phyloP scores from a whole-genome alignment of 306 rosid species.

The Sphenostylis stenocarpa region DNA sequence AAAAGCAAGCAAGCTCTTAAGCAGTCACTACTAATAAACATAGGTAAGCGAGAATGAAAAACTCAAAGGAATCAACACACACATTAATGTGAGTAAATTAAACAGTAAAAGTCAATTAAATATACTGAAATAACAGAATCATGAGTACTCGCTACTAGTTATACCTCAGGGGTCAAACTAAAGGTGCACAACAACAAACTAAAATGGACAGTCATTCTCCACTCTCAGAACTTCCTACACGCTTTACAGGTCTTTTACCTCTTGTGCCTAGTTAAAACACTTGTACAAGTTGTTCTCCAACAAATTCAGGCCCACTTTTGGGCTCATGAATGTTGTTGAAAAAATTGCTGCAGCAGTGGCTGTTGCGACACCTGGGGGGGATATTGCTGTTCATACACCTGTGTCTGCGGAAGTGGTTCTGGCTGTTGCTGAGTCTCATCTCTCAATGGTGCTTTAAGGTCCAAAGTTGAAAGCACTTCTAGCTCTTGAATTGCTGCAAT shows the following conservation, averaged over 20 bases:
- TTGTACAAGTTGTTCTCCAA: constrained; percentile 43
- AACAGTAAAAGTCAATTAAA: constrained; percentile 31
- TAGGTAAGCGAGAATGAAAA: background rate
- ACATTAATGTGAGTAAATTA: constrained; percentile 15
- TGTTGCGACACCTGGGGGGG: background rate
- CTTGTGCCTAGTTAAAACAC: constrained; percentile 38
- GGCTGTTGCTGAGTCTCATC: constrained; percentile 39
- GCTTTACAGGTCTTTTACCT: constrained; percentile 54
- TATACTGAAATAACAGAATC: constrained; percentile 28
- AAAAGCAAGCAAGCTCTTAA: background rate
- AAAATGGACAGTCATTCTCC: constrained; percentile 43
- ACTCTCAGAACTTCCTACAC: constrained; percentile 58
- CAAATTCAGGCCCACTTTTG: constrained; percentile 28
- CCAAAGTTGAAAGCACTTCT: constrained; percentile 61
- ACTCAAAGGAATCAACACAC: background rate
- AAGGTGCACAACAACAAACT: constrained; percentile 46
- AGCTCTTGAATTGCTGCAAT: constrained; percentile 67
- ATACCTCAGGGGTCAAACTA: constrained; percentile 30
- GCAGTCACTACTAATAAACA: background rate
- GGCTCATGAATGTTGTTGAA: background rate
- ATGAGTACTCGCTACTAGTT: constrained; percentile 35
- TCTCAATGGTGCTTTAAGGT: constrained; percentile 48
- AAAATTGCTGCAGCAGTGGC: constrained; percentile 20
- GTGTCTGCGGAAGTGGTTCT: constrained; percentile 25
- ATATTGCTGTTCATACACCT: constrained; percentile 15